A percentile compares a stretch with the other conserved stretches of the same genome.
Evolutionary conservation across 345 rosid species (phyloP).

Genomic region (Isatis tinctoria): DNA sequence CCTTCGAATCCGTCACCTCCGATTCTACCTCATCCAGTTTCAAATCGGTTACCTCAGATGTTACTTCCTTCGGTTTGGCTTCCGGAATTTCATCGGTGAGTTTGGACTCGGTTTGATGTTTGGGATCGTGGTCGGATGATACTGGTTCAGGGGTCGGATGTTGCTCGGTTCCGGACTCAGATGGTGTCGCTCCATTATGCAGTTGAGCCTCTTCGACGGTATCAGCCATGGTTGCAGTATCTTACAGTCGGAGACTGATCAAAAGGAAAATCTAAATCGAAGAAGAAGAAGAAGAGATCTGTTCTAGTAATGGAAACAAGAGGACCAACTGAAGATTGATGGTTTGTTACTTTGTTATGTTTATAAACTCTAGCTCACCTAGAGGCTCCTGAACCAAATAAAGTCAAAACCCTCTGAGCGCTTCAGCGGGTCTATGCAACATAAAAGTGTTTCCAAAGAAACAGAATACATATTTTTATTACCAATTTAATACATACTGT

Average conservation of each 20-base stretch:
- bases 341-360: conserved; percentile 7
- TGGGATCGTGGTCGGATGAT: conserved; percentile 16
- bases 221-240: conserved; percentile 37
- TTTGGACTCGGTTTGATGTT: conserved; percentile 12
- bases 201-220: conserved; percentile 42
- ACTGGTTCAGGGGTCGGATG: conserved; percentile 26
- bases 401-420: conserved; percentile 4
- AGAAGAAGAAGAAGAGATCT: conserved; percentile 27
- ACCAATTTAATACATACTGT: too few relatives aligned
- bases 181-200: conserved; percentile 31
- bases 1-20: background rate
- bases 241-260: conserved; percentile 6
- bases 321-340: background rate
- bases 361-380: background rate
- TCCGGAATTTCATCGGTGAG: conserved; percentile 3
- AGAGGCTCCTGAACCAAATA: conserved; percentile 5
- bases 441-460: background rate
- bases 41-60: background rate
- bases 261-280: background rate
- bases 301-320: background rate
- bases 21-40: background rate
- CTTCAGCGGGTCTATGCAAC: background rate
- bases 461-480: too few relatives aligned
- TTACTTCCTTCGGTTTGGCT: background rate
- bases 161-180: conserved; percentile 10